Base-by-base conservation (phyloP, 2,329 filamentous ascomycete species). In the Penicillium frequentans region DNA sequence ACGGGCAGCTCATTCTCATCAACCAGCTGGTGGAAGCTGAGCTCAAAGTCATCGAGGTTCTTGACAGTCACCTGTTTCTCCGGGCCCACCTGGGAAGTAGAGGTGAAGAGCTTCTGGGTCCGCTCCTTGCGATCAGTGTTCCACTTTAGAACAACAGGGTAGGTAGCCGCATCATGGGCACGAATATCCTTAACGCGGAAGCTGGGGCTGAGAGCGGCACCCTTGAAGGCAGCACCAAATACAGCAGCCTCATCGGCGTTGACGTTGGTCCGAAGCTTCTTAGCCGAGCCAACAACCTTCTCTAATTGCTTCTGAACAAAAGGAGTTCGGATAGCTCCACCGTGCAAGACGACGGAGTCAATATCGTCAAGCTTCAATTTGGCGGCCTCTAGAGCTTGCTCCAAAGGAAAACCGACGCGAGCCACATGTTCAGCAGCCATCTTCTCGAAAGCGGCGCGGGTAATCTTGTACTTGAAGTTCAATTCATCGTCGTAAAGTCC, bases 141-240 rank as follows among this genome's bases (percentile, higher is more conserved):
- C 85, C 91, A 96, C 73, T 88, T 90, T 67, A 96, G 84, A 55
- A 87, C 86, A 27, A 89, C 84, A 2, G 87, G 80, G 72, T 95
- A 97, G 44, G 82, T 82, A 43, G 90, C 84, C 23, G 84, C 86
- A 67, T 99, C 95, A n/a, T 81, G 83, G 51, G 90, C 86, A 57
- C 90, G 84, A 64, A 99, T 99, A 71, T 98, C 95, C 82, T 98
- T 99, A 71, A 99, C 95, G 60, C 92, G 89, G 86, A 99, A 99
- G 73, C 90, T 93, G 42, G 93, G 92, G 77, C 91, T 97, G 57
- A 99, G 83, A 66, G 91, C 87, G 52, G 95, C 95, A 50, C 91
- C 95, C 71, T 93, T 91, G 82, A 99, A 98, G 27, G 90, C 93
- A 54, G 95, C 93, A 67, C 95, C 95, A 74, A 98, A 96, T 10